Evolutionary conservation across 306 rosid species (phyloP).

Genomic region (Acacia confusa): DNA sequence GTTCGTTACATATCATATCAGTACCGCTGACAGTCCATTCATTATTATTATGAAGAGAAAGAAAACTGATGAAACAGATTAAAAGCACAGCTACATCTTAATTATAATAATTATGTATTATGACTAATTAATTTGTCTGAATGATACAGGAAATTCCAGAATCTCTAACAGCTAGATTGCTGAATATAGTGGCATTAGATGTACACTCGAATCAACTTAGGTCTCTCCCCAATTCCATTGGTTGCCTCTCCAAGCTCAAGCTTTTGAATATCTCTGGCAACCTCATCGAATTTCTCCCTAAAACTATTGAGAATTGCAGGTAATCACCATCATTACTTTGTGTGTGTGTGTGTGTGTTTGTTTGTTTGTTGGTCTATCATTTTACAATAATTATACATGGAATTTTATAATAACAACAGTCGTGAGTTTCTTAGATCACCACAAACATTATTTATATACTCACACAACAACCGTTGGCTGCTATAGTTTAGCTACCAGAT

Average conservation of each 20-base stretch:
- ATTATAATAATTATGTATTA: not conserved
- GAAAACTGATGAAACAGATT: not conserved
- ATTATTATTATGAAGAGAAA: not conserved
- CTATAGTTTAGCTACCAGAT: not conserved
- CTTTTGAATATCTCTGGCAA: constrained; percentile 78
- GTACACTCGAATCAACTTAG: constrained; percentile 79
- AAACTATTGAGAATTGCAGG: constrained; percentile 94
- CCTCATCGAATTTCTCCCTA: constrained; percentile 61
- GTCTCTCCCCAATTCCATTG: constrained; percentile 85
- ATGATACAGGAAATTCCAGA: constrained; percentile 70
- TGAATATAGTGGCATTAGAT: constrained; percentile 67
- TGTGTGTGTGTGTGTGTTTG: too few relatives aligned
- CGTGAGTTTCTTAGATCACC: not conserved
- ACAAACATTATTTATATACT: not conserved
- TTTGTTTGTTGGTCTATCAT: not conserved
- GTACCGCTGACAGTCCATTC: not conserved
- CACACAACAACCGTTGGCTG: not conserved
- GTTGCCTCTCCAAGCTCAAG: constrained; percentile 86
- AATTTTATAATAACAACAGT: not conserved
- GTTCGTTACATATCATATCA: not conserved
- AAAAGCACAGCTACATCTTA: not conserved
- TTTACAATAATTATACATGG: not conserved
- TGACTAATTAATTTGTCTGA: not conserved
- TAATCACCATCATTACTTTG: constrained; percentile 6
- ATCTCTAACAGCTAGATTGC: constrained; percentile 71